A percentile compares a stretch with the other conserved stretches of the same genome.
Conservation (phyloP, 2,329 filamentous ascomycete genomes). For the Coleophoma crateriformis region DNA sequence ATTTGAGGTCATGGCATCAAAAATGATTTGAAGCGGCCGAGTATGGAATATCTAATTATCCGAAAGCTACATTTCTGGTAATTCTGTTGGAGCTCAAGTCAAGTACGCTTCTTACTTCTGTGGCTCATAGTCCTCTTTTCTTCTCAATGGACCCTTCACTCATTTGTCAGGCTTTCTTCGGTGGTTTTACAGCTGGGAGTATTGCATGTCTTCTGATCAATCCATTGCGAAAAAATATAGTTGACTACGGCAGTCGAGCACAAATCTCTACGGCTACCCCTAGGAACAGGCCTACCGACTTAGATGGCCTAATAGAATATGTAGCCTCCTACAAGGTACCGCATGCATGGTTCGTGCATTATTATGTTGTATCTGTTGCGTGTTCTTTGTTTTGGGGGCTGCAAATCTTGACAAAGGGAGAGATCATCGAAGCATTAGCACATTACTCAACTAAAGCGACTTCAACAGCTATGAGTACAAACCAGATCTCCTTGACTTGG, state of each 20-base stretch:
- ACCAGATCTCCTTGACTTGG: slow-evolving; percentile 64
- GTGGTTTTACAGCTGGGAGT: slow-evolving; percentile 16
- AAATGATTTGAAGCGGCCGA: too few relatives aligned
- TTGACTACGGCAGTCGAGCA: slow-evolving; percentile 25
- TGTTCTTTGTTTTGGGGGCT: slow-evolving; percentile 70
- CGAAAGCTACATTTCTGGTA: too few relatives aligned
- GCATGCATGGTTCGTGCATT: slow-evolving; percentile 85
- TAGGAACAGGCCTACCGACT: neutral
- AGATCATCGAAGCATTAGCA: slow-evolving; percentile 43
- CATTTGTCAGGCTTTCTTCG: slow-evolving; percentile 22
- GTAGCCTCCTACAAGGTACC: slow-evolving; percentile 49
- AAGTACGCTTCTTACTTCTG: too few relatives aligned
- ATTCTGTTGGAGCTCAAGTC: too few relatives aligned
- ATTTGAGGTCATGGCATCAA: neutral
- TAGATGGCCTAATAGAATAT: slow-evolving; percentile 8
- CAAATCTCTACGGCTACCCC: slow-evolving; percentile 2
- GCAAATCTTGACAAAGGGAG: slow-evolving; percentile 54
- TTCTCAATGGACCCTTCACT: slow-evolving; percentile 17
- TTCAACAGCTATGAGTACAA: slow-evolving; percentile 41
- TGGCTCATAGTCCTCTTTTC: neutral
- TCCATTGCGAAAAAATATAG: slow-evolving; percentile 20
- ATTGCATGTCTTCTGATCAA: slow-evolving; percentile 22
- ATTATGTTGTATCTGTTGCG: slow-evolving; percentile 69
- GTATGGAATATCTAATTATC: too few relatives aligned
- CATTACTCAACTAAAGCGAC: slow-evolving; percentile 20